phyloP scores from a whole-genome alignment of 2,329 filamentous ascomycete genomes.

The Penicillium crustosum region DNA sequence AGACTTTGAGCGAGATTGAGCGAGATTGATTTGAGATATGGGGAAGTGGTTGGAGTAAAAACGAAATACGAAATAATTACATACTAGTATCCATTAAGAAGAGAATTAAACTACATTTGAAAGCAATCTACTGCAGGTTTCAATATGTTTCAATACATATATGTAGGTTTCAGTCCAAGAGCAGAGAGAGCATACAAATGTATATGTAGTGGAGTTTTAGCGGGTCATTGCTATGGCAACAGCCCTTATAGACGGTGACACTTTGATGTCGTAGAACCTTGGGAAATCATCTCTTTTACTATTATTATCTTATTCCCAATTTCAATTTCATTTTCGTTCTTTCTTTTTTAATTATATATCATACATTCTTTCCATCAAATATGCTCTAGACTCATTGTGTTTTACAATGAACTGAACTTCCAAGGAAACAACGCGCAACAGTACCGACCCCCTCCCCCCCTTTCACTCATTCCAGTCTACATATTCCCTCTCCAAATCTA shows the following conservation, averaged over 20 bases:
- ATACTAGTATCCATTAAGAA: not conserved
- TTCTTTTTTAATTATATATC: slow-evolving; percentile 5
- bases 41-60: not conserved
- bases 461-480: slow-evolving; percentile 14
- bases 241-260: not conserved
- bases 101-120: not conserved
- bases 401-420: slow-evolving; percentile 11
- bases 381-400: not conserved
- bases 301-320: not conserved
- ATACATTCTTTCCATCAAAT: slow-evolving; percentile 2
- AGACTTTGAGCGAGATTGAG: slow-evolving; percentile 21
- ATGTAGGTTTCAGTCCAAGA: not conserved
- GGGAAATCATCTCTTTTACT: not conserved
- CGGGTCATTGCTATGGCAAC: slow-evolving; percentile 1
- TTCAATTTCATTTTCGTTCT: not conserved
- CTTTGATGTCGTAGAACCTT: not conserved
- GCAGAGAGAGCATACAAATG: not conserved
- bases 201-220: not conserved
- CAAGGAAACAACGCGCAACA: slow-evolving; percentile 21
- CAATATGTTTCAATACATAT: not conserved
- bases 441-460: slow-evolving; percentile 18
- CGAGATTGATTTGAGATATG: not conserved
- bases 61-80: not conserved
- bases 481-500: slow-evolving; percentile 1
- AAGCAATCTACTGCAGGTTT: not conserved